phyloP scores from a whole-genome alignment of 441 rosid genomes.

The Erodium trifolium region DNA sequence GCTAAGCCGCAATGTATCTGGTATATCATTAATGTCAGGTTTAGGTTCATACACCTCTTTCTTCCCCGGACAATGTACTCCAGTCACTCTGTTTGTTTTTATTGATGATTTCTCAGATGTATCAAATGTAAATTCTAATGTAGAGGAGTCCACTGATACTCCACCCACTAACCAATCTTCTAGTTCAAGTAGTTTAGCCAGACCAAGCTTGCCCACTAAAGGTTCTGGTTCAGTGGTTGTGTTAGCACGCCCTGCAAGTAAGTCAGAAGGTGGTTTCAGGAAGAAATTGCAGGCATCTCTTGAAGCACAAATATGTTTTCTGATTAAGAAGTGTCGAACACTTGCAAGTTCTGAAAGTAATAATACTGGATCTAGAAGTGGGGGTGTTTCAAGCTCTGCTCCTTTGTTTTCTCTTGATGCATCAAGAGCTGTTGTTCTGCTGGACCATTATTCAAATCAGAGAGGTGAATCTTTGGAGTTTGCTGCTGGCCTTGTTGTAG shows the following conservation, averaged over 20 bases:
- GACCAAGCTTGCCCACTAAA: conserved; percentile 44
- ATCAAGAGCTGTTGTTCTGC: conserved; percentile 60
- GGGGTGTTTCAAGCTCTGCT: conserved; percentile 43
- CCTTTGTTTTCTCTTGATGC: conserved; percentile 75
- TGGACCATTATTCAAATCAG: conserved; percentile 41
- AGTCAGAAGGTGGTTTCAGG: conserved; percentile 61
- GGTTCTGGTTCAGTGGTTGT: conserved; percentile 66
- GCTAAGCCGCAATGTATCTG: conserved; percentile 41
- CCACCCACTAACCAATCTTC: conserved; percentile 36
- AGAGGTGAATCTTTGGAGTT: conserved; percentile 62
- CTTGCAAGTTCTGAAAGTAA: conserved; percentile 52
- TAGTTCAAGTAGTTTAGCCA: conserved; percentile 35
- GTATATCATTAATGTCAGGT: conserved; percentile 61
- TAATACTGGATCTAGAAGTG: conserved; percentile 53
- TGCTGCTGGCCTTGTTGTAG: conserved; percentile 58
- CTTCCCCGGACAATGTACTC: conserved; percentile 78
- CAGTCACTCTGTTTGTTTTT: conserved; percentile 60
- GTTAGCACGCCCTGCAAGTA: conserved; percentile 67
- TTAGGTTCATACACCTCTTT: conserved; percentile 54
- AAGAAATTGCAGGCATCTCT: conserved; percentile 75
- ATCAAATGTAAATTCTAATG: conserved; percentile 25
- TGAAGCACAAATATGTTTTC: conserved; percentile 69
- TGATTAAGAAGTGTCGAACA: conserved; percentile 66
- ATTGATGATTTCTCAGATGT: conserved; percentile 54
- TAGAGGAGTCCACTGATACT: conserved; percentile 42